Percentiles rank a stretch among this genome's conserved stretches.
phyloP scores from a whole-genome alignment of 192 early-diverging fungal genomes.

The Rhizophlyctis rosea region DNA sequence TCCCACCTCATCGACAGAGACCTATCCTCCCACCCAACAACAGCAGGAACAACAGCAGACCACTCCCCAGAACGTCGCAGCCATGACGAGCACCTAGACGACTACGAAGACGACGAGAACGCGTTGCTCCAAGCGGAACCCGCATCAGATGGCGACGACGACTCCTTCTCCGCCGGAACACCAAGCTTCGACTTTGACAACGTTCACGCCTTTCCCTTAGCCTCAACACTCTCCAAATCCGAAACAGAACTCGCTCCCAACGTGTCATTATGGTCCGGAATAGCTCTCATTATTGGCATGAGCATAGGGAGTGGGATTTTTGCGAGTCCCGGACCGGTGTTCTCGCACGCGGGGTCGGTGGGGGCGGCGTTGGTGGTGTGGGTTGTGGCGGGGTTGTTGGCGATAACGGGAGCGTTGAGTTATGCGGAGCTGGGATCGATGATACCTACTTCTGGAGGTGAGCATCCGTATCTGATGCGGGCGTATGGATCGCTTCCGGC shows the following conservation, averaged over 20 bases:
- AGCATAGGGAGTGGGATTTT: conserved; percentile 64
- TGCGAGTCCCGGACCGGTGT: conserved; percentile 58
- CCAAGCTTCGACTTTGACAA: conserved; percentile 19
- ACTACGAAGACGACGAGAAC: not conserved
- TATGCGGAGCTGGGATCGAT: conserved; percentile 91
- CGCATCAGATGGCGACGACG: not conserved
- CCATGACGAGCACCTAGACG: not conserved
- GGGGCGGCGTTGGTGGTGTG: conserved; percentile 38
- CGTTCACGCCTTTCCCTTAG: conserved; percentile 26
- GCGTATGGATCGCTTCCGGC: conserved; percentile 69
- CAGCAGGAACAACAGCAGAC: not conserved
- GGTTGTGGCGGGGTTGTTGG: conserved; percentile 40
- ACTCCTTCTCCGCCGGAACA: conserved; percentile 1
- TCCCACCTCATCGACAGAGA: not conserved
- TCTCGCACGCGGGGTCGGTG: conserved; percentile 30
- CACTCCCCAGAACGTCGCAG: not conserved
- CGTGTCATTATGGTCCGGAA: conserved; percentile 33
- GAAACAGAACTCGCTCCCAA: conserved; percentile 24
- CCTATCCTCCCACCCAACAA: not conserved
- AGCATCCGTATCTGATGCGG: conserved; percentile 78
- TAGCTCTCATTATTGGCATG: conserved; percentile 39
- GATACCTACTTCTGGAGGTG: conserved; percentile 83
- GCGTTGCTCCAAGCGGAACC: not conserved
- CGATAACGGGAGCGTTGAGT: conserved; percentile 77
- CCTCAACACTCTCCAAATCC: conserved; percentile 23